Conservation (phyloP, 441 rosid genomes). For the Adansonia grandidieri region DNA sequence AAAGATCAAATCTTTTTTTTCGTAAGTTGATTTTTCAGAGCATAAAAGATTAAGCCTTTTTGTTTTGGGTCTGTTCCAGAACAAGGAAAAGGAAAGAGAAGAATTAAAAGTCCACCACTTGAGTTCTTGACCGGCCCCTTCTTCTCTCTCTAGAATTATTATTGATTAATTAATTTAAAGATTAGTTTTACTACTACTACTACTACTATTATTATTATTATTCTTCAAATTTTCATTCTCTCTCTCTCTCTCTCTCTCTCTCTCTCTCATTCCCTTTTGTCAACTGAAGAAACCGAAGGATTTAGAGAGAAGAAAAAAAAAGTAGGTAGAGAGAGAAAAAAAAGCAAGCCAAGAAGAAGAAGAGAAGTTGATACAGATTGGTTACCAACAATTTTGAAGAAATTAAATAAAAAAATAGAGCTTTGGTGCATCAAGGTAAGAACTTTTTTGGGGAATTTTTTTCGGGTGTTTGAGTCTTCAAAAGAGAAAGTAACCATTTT, state of each 20-base stretch:
- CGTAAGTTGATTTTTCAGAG: slow-evolving; percentile 38
- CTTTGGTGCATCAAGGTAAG: slow-evolving; percentile 41
- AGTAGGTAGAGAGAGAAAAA: slow-evolving; percentile 35
- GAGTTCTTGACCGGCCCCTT: slow-evolving; percentile 42
- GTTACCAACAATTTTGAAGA: slow-evolving; percentile 41
- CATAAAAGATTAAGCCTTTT: background rate
- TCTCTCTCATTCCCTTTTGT: slow-evolving; percentile 24
- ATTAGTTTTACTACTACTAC: slow-evolving; percentile 20
- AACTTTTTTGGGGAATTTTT: slow-evolving; percentile 14
- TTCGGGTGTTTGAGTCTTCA: background rate
- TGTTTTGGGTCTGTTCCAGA: background rate
- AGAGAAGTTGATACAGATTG: slow-evolving; percentile 39
- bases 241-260: slow-evolving; percentile 10
- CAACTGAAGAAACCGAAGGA: slow-evolving; percentile 35
- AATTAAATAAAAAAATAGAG: slow-evolving; percentile 23
- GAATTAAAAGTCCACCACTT: slow-evolving; percentile 33
- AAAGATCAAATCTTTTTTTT: background rate
- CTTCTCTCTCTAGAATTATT: slow-evolving; percentile 30
- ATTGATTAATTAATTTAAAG: slow-evolving; percentile 24
- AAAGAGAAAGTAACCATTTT: slow-evolving; percentile 16
- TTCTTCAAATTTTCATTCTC: background rate
- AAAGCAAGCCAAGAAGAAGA: slow-evolving; percentile 23
- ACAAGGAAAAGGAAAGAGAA: background rate
- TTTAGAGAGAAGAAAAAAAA: slow-evolving; percentile 41
- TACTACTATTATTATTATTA: background rate